Evolutionary conservation across 2,329 filamentous ascomycete genomes (phyloP).

Genomic region (Furcasterigmium sp.): DNA sequence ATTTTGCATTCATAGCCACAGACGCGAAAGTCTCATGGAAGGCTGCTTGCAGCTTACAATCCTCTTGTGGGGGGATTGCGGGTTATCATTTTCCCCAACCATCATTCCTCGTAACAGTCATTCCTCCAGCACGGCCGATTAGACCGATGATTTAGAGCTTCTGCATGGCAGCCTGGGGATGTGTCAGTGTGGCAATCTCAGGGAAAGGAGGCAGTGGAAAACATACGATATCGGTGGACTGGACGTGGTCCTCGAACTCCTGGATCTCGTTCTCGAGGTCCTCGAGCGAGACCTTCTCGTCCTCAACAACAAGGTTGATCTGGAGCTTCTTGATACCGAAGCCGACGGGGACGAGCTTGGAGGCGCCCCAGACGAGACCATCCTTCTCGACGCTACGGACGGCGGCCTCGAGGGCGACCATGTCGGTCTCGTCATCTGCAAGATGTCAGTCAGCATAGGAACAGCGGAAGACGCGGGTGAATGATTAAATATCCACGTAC

Average conservation of each 20-base stretch:
- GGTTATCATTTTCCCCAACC: conserved; percentile 15
- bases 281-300: conserved; percentile 85
- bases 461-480: conserved; percentile 99
- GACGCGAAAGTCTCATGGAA: conserved; percentile 1
- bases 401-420: conserved; percentile 72
- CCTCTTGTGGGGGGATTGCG: conserved; percentile 2
- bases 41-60: conserved; percentile 2
- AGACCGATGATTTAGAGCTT: conserved; percentile 13
- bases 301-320: conserved; percentile 96
- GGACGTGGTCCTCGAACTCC: conserved; percentile 89
- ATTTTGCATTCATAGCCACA: conserved; percentile 2
- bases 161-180: conserved; percentile 22
- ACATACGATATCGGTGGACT: conserved; percentile 80
- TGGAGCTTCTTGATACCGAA: conserved; percentile 99
- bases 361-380: conserved; percentile 92
- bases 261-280: conserved; percentile 82
- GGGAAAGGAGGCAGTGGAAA: neutral
- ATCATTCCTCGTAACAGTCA: conserved; percentile 25
- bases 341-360: conserved; percentile 82
- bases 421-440: conserved; percentile 86
- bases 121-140: conserved; percentile 9
- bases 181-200: conserved; percentile 9
- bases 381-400: conserved; percentile 86
- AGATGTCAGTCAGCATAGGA: conserved; percentile 33
- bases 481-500: conserved; percentile 78